Percentiles rank a stretch among this genome's conserved stretches.
Evolutionary conservation across 805 yeast genomes (phyloP).

Genomic region (Yarrowia sp.): DNA sequence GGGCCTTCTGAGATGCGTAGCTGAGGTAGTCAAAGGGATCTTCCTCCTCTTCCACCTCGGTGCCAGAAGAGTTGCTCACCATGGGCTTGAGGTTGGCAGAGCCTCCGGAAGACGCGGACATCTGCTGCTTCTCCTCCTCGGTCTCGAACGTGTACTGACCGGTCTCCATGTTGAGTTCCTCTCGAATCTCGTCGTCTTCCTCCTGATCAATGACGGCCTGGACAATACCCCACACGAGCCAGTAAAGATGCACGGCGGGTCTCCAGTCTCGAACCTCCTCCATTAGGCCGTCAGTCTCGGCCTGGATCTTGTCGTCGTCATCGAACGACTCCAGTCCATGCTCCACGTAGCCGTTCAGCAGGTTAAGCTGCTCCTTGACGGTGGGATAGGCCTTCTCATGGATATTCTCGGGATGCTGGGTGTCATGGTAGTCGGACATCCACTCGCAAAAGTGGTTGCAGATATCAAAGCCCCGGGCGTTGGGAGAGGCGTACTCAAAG

Average conservation of each 20-base stretch:
- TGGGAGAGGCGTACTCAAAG: slow-evolving; percentile 94
- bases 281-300: slow-evolving; percentile 59
- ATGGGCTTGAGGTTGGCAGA: slow-evolving; percentile 21
- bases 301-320: slow-evolving; percentile 52
- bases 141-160: slow-evolving; percentile 53
- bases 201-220: slow-evolving; percentile 61
- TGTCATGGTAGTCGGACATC: slow-evolving; percentile 91
- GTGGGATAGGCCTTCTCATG: slow-evolving; percentile 68
- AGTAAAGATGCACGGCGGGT: slow-evolving; percentile 74
- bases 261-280: slow-evolving; percentile 80
- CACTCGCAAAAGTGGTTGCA: slow-evolving; percentile 95
- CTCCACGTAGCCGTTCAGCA: slow-evolving; percentile 79
- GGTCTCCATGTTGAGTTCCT: slow-evolving; percentile 50
- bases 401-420: slow-evolving; percentile 62
- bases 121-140: slow-evolving; percentile 64
- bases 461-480: slow-evolving; percentile 85
- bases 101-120: slow-evolving; percentile 48
- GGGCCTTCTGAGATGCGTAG: slow-evolving; percentile 78
- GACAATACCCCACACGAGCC: slow-evolving; percentile 93
- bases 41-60: slow-evolving; percentile 51
- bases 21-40: slow-evolving; percentile 80
- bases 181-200: slow-evolving; percentile 53
- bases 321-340: slow-evolving; percentile 50
- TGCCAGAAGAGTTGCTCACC: slow-evolving; percentile 43
- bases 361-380: slow-evolving; percentile 68